Evolutionary conservation across 345 rosid species (phyloP), one percentile per base, ranked within the genome.

Genomic region (Camelina hispida): DNA sequence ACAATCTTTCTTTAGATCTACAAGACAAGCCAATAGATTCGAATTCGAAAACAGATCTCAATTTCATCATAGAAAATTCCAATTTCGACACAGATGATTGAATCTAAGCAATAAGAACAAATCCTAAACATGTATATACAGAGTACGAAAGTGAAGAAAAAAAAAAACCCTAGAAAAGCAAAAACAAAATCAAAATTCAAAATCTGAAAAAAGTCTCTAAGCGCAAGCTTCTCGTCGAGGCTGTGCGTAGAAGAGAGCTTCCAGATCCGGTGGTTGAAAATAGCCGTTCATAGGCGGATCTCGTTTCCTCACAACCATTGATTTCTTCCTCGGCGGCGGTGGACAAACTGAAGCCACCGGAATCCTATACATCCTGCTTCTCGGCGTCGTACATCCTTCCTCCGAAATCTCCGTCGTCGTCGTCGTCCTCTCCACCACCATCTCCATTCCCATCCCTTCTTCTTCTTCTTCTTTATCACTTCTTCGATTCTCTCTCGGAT

Each of bases 231-330:
- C 79, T 30, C 81, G 74, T 44, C 81, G 80, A 22, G 81, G 73
- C 14, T 68, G 68, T 68, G 71, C 37, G 11, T 84, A 67, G 64
- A 89, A 85, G 62, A 91, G 65, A 66, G 75, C 52, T 16, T 89
- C 97, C 12, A 91, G 85, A 81, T 89, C 95, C 30, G 91, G 93
- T 48, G 95, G 86, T 62, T 81, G 89, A 51, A 91, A 89, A 69
- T 79, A 91, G 11, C 91, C 91, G 38, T 83, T 81, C 80, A 77
- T 78, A 14, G 95, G 93, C 9, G 88, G 88, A 18, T 79, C 88
- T 50, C 82, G 77, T 53, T 52, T 84, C 68, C 64, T 82, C 30
- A 76, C 79, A 32, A 54, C 62, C 53, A 12, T 67, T 0, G 74
- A 71, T 82, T 86, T 91, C 84, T 77, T 86, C 44, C 87, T 88